These are phyloP conservation scores for Jamesozyma piceae DNA, from an alignment of 805 yeast genomes.

Conservation along the genomic window DNA sequence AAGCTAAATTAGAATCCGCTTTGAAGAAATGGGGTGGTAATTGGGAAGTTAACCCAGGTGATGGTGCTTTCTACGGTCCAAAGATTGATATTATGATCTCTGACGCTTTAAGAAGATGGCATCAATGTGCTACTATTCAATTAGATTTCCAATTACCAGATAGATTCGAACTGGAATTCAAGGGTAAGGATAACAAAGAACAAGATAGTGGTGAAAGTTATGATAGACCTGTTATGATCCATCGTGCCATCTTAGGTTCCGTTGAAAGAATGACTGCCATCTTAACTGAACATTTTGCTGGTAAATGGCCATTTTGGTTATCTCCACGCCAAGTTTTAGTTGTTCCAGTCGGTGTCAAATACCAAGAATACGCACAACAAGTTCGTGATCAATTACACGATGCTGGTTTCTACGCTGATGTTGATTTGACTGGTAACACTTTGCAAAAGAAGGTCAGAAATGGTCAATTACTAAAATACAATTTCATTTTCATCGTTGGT, in stretches of 20 bases:
- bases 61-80: slow-evolving; percentile 94
- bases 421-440: slow-evolving; percentile 89
- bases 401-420: slow-evolving; percentile 84
- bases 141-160: slow-evolving; percentile 96
- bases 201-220: slow-evolving; percentile 39
- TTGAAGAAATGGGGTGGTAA: slow-evolving; percentile 76
- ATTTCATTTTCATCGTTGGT: slow-evolving; percentile 94
- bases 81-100: slow-evolving; percentile 94
- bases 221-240: slow-evolving; percentile 96
- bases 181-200: slow-evolving; percentile 48
- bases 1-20: slow-evolving; percentile 70
- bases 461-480: slow-evolving; percentile 90
- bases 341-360: slow-evolving; percentile 94
- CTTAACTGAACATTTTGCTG: slow-evolving; percentile 94
- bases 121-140: slow-evolving; percentile 98
- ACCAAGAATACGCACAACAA: slow-evolving; percentile 78
- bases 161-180: slow-evolving; percentile 85
- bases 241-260: slow-evolving; percentile 96
- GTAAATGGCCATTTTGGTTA: slow-evolving; percentile 99
- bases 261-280: slow-evolving; percentile 99
- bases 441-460: slow-evolving; percentile 96
- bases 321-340: slow-evolving; percentile 97
- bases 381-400: slow-evolving; percentile 60
- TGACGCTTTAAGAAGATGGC: slow-evolving; percentile 93
- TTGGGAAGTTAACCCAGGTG: slow-evolving; percentile 95